These are phyloP conservation scores for Cutaneotrichosporon mucoides DNA, from an alignment of 1,284 basidiomycete genomes.

Conservation along the genomic window DNA sequence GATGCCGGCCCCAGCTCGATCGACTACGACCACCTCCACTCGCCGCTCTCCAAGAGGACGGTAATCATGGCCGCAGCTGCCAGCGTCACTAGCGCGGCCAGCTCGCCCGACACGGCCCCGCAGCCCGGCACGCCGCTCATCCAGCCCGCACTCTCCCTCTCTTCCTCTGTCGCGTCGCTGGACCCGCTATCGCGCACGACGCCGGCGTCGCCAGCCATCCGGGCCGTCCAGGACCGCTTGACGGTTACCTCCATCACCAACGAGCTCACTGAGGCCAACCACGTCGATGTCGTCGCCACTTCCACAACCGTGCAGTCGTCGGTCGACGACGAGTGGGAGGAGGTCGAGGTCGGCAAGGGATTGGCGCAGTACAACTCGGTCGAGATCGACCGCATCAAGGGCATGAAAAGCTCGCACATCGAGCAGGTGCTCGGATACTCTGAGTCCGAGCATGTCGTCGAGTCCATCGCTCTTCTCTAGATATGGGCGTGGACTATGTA, in stretches of 20 bases:
- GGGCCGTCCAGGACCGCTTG: constrained; percentile 26
- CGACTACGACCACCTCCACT: constrained; percentile 9
- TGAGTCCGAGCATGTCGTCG: constrained; percentile 94
- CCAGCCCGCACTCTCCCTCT: constrained; percentile 43
- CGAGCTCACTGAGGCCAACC: constrained; percentile 1
- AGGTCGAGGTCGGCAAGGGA: constrained; percentile 87
- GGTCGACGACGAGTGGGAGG: constrained; percentile 61
- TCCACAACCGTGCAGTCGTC: neutral
- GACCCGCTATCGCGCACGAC: constrained; percentile 41
- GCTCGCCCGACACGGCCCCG: constrained; percentile 15
- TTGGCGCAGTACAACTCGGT: constrained; percentile 93
- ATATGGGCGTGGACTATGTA: neutral
- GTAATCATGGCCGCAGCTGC: neutral
- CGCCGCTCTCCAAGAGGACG: constrained; percentile 1
- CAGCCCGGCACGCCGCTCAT: constrained; percentile 44
- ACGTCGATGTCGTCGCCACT: neutral
- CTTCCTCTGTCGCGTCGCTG: constrained; percentile 46
- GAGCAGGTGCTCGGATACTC: constrained; percentile 80
- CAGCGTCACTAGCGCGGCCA: constrained; percentile 6
- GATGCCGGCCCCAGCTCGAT: neutral
- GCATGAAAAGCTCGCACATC: constrained; percentile 81
- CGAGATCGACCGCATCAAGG: constrained; percentile 84
- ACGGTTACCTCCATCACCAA: constrained; percentile 2
- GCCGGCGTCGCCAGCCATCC: constrained; percentile 34
- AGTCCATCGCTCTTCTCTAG: constrained; percentile 60